Evolutionary conservation across 495 filamentous ascomycete species (phyloP), one percentile per base, ranked within the genome.

Genomic region (Apodospora peruviana): DNA sequence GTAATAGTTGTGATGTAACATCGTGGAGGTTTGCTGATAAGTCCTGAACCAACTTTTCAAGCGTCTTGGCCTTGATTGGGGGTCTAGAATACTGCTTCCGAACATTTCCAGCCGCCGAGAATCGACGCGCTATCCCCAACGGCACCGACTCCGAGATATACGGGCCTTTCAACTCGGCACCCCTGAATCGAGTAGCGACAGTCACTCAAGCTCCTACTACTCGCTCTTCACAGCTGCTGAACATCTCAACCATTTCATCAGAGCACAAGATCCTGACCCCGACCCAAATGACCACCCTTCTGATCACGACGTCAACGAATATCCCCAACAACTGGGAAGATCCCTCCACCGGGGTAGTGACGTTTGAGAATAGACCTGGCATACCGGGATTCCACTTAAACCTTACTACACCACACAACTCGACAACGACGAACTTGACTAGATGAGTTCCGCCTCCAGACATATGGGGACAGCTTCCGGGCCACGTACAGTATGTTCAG

Each of bases 81-180:
- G 39, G n/a, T 5, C 20, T 40, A 18, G 39, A 40, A 40, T 40
- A 40, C 20, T 40, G 39, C 17, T 40, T 40, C 17, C 39, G 39
- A 20, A 20, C 39, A 19, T 22, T 40, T 19, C 39, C 39, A 10
- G 20, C 20, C 4, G 16, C 39, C 5, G 39, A 40, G 5, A 22
- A 19, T 20, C 39, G 39, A 19, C 39, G 39, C 4, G 39, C 16
- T 20, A 40, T 40, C 12, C 39, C 39, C 39, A 40, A 40, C 10
- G 39, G 39, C 16, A 18, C 39, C 20, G 39, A 40, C 4, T 40
- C 39, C 20, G 39, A 40, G n/a, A 40, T 20, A 40, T 40, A 40
- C 39, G 39, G 39, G n/a, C 39, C 39, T 5, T 40, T 18, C 39
- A 40, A 20, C 5, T 40, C n/a, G 39, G 39, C 39, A 10, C 39